These are phyloP conservation scores for Lepiota venenata DNA, from an alignment of 768 basidiomycete species.

Conservation along the genomic window DNA sequence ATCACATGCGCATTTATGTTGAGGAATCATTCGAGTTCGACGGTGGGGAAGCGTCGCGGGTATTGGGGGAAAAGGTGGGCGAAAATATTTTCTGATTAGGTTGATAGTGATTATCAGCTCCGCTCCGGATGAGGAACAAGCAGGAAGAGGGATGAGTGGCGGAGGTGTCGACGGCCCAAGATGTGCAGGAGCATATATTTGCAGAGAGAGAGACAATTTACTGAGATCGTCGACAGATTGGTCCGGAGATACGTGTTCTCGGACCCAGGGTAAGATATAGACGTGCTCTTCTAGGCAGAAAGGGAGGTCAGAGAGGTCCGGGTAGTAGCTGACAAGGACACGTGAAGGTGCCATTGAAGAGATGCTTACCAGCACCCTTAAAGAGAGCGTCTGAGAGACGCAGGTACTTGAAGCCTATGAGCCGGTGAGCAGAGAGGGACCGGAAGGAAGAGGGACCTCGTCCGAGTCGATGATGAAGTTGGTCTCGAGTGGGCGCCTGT, in stretches of 20 bases:
- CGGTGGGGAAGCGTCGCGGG: slow-evolving; percentile 65
- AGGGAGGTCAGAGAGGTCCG: slow-evolving; percentile 66
- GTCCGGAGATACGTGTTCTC: slow-evolving; percentile 66
- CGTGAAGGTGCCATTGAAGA: slow-evolving; percentile 81
- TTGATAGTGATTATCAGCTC: slow-evolving; percentile 84
- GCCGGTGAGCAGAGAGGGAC: background rate
- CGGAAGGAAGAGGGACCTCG: slow-evolving; percentile 42
- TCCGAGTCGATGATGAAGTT: slow-evolving; percentile 50
- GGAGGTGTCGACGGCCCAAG: background rate
- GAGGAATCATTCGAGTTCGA: slow-evolving; percentile 64
- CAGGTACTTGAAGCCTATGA: slow-evolving; percentile 64
- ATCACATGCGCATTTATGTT: slow-evolving; percentile 67
- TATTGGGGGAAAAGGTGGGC: slow-evolving; percentile 74
- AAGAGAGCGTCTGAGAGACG: slow-evolving; percentile 78
- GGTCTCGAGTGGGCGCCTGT: slow-evolving; percentile 52
- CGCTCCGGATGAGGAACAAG: slow-evolving; percentile 29
- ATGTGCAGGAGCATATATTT: background rate
- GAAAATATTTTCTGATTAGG: slow-evolving; percentile 92
- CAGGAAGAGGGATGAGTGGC: slow-evolving; percentile 21
- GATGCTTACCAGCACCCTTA: slow-evolving; percentile 74
- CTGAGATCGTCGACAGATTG: slow-evolving; percentile 79
- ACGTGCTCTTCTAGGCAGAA: slow-evolving; percentile 52
- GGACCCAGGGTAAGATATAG: slow-evolving; percentile 74
- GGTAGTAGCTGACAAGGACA: slow-evolving; percentile 77
- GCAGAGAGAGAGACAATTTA: slow-evolving; percentile 50